A percentile compares a stretch with the other conserved stretches of the same genome.
phyloP scores from a whole-genome alignment of 78 protist genomes.

The Cavenderia fasciculata region DNA sequence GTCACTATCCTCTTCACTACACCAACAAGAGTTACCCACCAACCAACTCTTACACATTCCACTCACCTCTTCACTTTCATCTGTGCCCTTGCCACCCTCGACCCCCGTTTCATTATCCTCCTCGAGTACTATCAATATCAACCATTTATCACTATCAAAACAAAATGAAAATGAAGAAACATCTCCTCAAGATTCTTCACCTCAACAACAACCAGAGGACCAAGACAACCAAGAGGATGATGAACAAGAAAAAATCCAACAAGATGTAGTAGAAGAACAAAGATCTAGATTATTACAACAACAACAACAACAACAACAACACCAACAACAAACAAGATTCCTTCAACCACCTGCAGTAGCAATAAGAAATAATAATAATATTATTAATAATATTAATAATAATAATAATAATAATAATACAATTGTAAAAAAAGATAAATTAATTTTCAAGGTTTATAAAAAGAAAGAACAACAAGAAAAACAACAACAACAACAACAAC shows the following conservation, averaged over 20 bases:
- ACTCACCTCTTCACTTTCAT: slow-evolving; percentile 9
- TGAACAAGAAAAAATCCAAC: not conserved
- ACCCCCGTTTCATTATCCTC: not conserved
- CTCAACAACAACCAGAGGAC: not conserved
- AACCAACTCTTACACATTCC: not conserved
- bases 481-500: slow-evolving; percentile 3
- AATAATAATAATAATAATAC: not conserved
- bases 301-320: slow-evolving; percentile 9
- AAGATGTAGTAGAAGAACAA: not conserved
- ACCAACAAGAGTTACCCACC: slow-evolving; percentile 31
- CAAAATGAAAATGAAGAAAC: not conserved
- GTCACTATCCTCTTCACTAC: slow-evolving; percentile 8
- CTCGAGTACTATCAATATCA: too few relatives aligned
- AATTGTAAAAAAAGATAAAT: not conserved
- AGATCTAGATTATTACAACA: not conserved
- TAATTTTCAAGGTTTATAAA: too few relatives aligned
- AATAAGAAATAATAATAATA: not conserved
- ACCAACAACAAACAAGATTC: not conserved
- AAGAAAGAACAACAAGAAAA: slow-evolving; percentile 1
- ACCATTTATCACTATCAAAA: not conserved
- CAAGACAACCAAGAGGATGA: not conserved
- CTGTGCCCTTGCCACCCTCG: slow-evolving; percentile 32
- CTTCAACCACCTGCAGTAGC: not conserved
- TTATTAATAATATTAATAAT: not conserved
- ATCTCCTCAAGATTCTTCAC: too few relatives aligned